These are phyloP conservation scores for Coniochaeta pulveracea DNA, from an alignment of 2,329 filamentous ascomycete genomes.

Conservation along the genomic window DNA sequence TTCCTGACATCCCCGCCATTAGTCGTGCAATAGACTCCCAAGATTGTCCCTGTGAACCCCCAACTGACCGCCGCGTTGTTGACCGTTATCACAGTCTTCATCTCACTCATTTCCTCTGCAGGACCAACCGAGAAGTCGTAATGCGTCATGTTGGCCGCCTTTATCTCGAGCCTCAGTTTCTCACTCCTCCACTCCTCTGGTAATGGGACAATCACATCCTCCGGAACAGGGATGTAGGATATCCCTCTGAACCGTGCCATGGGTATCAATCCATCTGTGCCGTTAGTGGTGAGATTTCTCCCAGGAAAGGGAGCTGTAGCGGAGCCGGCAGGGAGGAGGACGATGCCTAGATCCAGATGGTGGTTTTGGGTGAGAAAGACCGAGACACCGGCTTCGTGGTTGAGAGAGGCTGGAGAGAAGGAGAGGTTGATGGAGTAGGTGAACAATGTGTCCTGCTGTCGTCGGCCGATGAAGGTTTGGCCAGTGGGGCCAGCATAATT, in stretches of 20 bases:
- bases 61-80: slow-evolving; percentile 25
- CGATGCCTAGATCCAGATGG: slow-evolving; percentile 34
- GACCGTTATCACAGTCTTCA: slow-evolving; percentile 19
- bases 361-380: slow-evolving; percentile 42
- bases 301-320: slow-evolving; percentile 13
- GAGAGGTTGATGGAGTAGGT: slow-evolving; percentile 33
- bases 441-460: slow-evolving; percentile 45
- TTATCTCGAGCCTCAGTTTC: slow-evolving; percentile 27
- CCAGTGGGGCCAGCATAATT: slow-evolving; percentile 32
- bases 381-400: slow-evolving; percentile 40
- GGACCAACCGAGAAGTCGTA: slow-evolving; percentile 27
- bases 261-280: slow-evolving; percentile 16
- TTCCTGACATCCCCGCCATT: slow-evolving; percentile 30
- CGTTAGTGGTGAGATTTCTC: slow-evolving; percentile 4
- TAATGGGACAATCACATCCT: slow-evolving; percentile 22
- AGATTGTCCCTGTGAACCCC: slow-evolving; percentile 32
- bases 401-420: slow-evolving; percentile 23
- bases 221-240: slow-evolving; percentile 26
- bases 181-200: slow-evolving; percentile 24
- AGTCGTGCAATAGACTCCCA: slow-evolving; percentile 40
- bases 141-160: slow-evolving; percentile 31
- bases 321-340: slow-evolving; percentile 19
- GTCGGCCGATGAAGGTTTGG: slow-evolving; percentile 44
- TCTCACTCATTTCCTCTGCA: slow-evolving; percentile 17
- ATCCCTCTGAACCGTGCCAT: slow-evolving; percentile 33